Evolutionary conservation across 2,329 filamentous ascomycete species (phyloP), one percentile per base, ranked within the genome.

Genomic region (Ciborinia camelliae): DNA sequence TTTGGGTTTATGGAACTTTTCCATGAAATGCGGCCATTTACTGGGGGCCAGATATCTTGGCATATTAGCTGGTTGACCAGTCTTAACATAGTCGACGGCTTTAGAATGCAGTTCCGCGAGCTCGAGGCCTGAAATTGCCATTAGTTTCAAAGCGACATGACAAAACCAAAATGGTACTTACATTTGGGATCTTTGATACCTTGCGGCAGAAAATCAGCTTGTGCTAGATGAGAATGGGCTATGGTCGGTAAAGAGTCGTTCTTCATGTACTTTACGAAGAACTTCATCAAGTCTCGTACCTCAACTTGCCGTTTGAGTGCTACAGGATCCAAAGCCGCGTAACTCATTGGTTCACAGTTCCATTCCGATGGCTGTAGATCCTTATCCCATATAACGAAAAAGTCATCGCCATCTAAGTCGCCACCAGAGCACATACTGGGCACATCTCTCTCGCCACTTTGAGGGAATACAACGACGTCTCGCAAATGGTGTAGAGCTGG

Each of bases 341-440:
- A 95, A 68, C 90, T 82, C 91, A 98, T 97, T 0, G 95, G 88
- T 0, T 83, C 78, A 41, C 84, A 80, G 69, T 95, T 91, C 85
- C 90, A 91, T 59, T 84, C 78, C 1, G 76, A 69, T 0, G 91
- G 91, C 32, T 96, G 80, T 8, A 99, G 79, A 18, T 85, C 83
- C 28, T 81, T 75, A 70, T 99, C 93, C 94, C 95, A 99, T 53
- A 97, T 89, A 6, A 98, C 87, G 63, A 98, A 88, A 74, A 92
- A 99, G 74, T 99, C 95, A 72, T 99, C 95, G 0, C 95, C 95
- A 73, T 99, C 95, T 0, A 99, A 82, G 73, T 99, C 95, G 0
- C 95, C 95, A 2, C 95, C 95, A 4, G 95, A 97, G 68, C 95
- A 92, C 94, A 98, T 98, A 72, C 90, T 92, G 0, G 93, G 87